phyloP scores from a whole-genome alignment of 306 rosid genomes.

The Cercis canadensis region DNA sequence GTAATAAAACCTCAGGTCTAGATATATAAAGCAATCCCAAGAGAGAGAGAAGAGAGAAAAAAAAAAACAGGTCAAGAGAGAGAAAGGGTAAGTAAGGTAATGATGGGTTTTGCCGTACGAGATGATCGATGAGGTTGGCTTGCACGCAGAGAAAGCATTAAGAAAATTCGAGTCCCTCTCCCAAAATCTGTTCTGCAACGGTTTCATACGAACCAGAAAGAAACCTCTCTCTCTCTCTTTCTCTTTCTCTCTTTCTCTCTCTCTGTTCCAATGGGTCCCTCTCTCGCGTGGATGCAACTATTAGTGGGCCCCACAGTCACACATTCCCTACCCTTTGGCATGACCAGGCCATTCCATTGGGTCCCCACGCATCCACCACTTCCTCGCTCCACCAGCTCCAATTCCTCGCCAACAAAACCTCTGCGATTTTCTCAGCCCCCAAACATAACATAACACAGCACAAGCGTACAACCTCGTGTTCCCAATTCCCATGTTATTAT shows the following conservation, averaged over 20 bases:
- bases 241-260: background rate
- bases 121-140: constrained; percentile 61
- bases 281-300: constrained; percentile 78
- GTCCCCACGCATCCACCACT: constrained; percentile 44
- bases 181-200: constrained; percentile 50
- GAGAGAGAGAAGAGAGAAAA: constrained; percentile 18
- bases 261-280: constrained; percentile 49
- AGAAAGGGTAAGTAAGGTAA: constrained; percentile 15
- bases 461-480: constrained; percentile 41
- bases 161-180: constrained; percentile 47
- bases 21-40: constrained; percentile 62
- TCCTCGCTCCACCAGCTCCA: background rate
- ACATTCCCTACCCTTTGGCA: background rate
- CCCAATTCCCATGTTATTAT: background rate
- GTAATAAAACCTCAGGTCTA: constrained; percentile 37
- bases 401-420: constrained; percentile 24
- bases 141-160: constrained; percentile 71
- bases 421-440: constrained; percentile 40
- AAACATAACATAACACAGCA: background rate
- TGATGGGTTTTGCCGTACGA: constrained; percentile 56
- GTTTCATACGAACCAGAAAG: constrained; percentile 48
- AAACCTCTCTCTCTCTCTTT: background rate
- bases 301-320: constrained; percentile 47
- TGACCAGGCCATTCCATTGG: background rate
- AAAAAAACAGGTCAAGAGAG: background rate